phyloP scores from a whole-genome alignment of 2,329 filamentous ascomycete genomes.

The Hawksworthiomyces lignivorus region DNA sequence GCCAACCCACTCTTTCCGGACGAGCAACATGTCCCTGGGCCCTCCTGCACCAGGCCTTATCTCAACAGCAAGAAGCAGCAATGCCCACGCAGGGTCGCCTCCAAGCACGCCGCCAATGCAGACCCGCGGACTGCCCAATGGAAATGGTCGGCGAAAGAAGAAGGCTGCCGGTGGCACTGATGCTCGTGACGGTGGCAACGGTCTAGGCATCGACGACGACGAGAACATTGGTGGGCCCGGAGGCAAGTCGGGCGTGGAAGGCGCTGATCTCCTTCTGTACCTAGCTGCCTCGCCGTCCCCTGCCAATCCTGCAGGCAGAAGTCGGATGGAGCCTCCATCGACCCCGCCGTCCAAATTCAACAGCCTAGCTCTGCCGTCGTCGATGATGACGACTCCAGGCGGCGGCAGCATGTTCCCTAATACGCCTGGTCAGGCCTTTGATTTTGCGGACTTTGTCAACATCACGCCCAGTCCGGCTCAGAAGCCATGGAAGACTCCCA shows the following conservation, averaged over 20 bases:
- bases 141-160: conserved; percentile 38
- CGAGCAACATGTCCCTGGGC: conserved; percentile 27
- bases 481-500: conserved; percentile 78
- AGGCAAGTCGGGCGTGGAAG: conserved; percentile 58
- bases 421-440: conserved; percentile 77
- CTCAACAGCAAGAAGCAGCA: conserved; percentile 22
- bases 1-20: conserved; percentile 65
- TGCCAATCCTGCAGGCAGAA: conserved; percentile 50
- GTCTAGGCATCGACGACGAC: conserved; percentile 12
- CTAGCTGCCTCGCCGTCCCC: conserved; percentile 88
- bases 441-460: conserved; percentile 96
- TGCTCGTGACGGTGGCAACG: conserved; percentile 41
- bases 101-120: conserved; percentile 74
- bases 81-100: conserved; percentile 59
- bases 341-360: conserved; percentile 66
- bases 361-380: conserved; percentile 66
- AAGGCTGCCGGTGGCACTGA: conserved; percentile 24
- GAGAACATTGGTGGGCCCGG: background rate
- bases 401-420: conserved; percentile 61
- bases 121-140: conserved; percentile 34
- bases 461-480: conserved; percentile 94
- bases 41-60: background rate
- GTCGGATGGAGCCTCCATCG: conserved; percentile 60
- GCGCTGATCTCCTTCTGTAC: conserved; percentile 72
- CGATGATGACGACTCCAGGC: conserved; percentile 81